Evolutionary conservation across 208 protist species (phyloP).

Genomic region (Borovskyia barvae): DNA sequence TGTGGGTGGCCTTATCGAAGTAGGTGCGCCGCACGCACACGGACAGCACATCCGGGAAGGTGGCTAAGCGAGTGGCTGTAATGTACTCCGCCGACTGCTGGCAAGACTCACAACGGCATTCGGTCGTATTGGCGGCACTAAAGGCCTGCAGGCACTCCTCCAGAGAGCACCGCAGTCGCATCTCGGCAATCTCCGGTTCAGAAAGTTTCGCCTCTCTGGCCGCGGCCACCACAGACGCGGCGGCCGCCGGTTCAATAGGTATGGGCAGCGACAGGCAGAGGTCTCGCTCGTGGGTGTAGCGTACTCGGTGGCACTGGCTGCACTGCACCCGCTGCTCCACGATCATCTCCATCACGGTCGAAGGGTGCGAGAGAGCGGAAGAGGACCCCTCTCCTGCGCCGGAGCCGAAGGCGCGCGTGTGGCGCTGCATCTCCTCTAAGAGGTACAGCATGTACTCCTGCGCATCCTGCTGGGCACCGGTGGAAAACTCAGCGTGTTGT

Average conservation of each 20-base stretch:
- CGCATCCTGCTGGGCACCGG: slow-evolving; percentile 95
- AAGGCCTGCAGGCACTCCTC: slow-evolving; percentile 54
- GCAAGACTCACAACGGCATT: slow-evolving; percentile 75
- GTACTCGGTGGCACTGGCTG: slow-evolving; percentile 71
- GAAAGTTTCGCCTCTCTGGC: slow-evolving; percentile 24
- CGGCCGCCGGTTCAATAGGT: slow-evolving; percentile 55
- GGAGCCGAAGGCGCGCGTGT: slow-evolving; percentile 34
- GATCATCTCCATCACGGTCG: slow-evolving; percentile 70
- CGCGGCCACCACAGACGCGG: slow-evolving; percentile 32
- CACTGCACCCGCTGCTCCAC: slow-evolving; percentile 92
- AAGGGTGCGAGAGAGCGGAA: slow-evolving; percentile 27
- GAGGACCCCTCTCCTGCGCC: not conserved
- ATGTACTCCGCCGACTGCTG: slow-evolving; percentile 40
- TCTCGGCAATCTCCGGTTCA: slow-evolving; percentile 53
- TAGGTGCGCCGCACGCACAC: slow-evolving; percentile 80
- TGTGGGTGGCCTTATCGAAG: slow-evolving; percentile 68
- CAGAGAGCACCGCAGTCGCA: slow-evolving; percentile 58
- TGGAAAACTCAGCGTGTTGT: slow-evolving; percentile 95
- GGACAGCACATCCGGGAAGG: slow-evolving; percentile 87
- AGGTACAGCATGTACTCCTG: slow-evolving; percentile 95
- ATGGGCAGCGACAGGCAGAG: slow-evolving; percentile 87
- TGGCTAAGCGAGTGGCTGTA: slow-evolving; percentile 53
- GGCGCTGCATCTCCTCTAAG: slow-evolving; percentile 75
- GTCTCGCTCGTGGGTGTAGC: slow-evolving; percentile 87
- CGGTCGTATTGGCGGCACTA: slow-evolving; percentile 34